phyloP scores from a whole-genome alignment of 495 filamentous ascomycete genomes.

The Aspergillus campestris region DNA sequence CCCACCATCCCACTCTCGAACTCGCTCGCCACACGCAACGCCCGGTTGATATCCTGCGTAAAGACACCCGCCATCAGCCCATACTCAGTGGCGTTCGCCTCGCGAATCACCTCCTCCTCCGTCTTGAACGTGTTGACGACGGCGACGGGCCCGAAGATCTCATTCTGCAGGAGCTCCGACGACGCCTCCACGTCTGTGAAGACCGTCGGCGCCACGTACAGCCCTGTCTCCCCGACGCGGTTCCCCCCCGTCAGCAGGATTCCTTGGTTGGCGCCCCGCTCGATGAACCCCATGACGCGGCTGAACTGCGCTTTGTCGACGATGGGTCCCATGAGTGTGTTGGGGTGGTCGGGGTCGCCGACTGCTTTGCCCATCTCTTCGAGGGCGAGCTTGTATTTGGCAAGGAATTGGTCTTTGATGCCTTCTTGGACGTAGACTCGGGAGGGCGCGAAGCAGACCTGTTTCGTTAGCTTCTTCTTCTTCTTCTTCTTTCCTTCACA shows the following conservation, averaged over 20 bases:
- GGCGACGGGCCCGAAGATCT: conserved; percentile 38
- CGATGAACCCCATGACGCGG: conserved; percentile 83
- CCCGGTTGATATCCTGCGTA: conserved; percentile 37
- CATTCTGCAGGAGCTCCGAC: conserved; percentile 25
- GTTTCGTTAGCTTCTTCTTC: not conserved
- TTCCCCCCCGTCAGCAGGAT: conserved; percentile 3
- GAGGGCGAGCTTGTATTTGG: too few relatives aligned
- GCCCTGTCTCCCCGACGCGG: conserved; percentile 22
- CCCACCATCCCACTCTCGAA: conserved; percentile 42
- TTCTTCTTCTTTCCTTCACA: conserved; percentile 62
- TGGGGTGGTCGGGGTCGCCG: too few relatives aligned
- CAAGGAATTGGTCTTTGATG: too few relatives aligned
- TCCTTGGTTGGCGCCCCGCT: conserved; percentile 64
- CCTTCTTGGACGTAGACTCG: conserved; percentile 6
- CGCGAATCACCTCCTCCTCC: conserved; percentile 25
- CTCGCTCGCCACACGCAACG: conserved; percentile 31
- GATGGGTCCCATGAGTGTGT: conserved; percentile 26
- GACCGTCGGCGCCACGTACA: conserved; percentile 38
- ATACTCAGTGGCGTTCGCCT: conserved; percentile 27
- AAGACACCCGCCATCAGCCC: conserved; percentile 34
- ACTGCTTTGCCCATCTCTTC: too few relatives aligned
- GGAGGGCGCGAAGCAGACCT: not conserved
- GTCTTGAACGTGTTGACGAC: conserved; percentile 27
- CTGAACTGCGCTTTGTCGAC: conserved; percentile 77
- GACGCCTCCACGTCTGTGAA: conserved; percentile 23